A percentile compares a stretch with the other conserved stretches of the same genome.
phyloP scores from a whole-genome alignment of 306 rosid genomes.

The Prunus mongolica region DNA sequence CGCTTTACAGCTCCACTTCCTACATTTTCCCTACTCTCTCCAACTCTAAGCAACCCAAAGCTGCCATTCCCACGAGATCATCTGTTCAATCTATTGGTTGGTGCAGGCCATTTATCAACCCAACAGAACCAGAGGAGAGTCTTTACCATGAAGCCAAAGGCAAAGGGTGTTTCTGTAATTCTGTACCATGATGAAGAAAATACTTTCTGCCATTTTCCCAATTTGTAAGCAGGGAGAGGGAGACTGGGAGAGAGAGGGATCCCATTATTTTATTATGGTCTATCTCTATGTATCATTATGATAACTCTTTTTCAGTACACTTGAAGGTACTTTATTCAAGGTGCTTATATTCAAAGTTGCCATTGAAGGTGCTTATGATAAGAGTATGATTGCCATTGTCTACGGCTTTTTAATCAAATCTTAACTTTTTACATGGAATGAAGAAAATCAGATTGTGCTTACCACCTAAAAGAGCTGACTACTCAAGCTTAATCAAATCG shows the following conservation, averaged over 20 bases:
- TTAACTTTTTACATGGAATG: constrained; percentile 2
- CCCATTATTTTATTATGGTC: not conserved
- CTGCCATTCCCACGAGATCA: constrained; percentile 55
- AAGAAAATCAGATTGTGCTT: constrained; percentile 4
- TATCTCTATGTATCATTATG: not conserved
- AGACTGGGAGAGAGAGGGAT: too few relatives aligned
- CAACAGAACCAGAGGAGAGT: not conserved
- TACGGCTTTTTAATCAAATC: constrained; percentile 19
- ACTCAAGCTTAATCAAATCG: too few relatives aligned
- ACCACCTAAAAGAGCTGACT: not conserved
- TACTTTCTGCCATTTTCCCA: not conserved
- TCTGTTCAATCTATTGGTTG: constrained; percentile 17
- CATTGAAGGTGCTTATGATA: constrained; percentile 29
- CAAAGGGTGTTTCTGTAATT: constrained; percentile 15
- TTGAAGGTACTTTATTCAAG: not conserved
- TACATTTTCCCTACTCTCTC: constrained; percentile 6
- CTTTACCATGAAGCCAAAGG: constrained; percentile 27
- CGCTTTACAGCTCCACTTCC: constrained; percentile 33
- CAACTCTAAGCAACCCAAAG: constrained; percentile 61
- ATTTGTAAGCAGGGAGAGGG: not conserved
- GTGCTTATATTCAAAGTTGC: too few relatives aligned
- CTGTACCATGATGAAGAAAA: not conserved
- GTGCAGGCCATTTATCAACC: constrained; percentile 18
- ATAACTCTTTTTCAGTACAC: not conserved
- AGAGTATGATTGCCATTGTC: constrained; percentile 37